These are phyloP conservation scores for Glycine tomentella DNA, from an alignment of 306 rosid genomes.

Conservation along the genomic window DNA sequence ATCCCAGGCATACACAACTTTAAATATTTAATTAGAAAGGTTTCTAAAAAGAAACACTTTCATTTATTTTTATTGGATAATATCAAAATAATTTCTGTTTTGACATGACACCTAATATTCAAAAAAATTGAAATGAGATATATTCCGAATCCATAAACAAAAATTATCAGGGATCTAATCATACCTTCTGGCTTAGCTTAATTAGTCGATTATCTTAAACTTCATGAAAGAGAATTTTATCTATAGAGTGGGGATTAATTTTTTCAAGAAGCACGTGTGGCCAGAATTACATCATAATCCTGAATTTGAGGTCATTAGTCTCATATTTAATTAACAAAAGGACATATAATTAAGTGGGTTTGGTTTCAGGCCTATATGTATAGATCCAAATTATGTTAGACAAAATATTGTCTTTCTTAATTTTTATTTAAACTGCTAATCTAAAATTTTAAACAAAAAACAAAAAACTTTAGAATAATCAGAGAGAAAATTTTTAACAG, in stretches of 20 bases:
- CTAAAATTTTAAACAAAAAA: not conserved
- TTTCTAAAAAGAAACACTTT: slow-evolving; percentile 3
- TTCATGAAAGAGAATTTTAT: not conserved
- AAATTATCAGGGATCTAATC: not conserved
- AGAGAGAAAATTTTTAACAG: not conserved
- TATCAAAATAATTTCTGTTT: not conserved
- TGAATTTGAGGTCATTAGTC: not conserved
- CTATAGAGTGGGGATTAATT: not conserved
- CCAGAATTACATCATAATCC: slow-evolving; percentile 4
- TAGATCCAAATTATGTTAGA: not conserved
- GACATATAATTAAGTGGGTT: too few relatives aligned
- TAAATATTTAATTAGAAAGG: not conserved
- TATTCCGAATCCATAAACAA: not conserved
- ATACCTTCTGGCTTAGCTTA: not conserved
- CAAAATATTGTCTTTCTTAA: not conserved
- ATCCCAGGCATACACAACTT: slow-evolving; percentile 8
- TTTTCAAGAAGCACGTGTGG: not conserved
- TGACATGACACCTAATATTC: slow-evolving; percentile 2
- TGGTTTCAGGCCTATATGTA: not conserved
- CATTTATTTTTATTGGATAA: not conserved
- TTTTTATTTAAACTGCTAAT: not conserved
- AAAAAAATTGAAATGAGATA: slow-evolving; percentile 7
- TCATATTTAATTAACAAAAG: too few relatives aligned
- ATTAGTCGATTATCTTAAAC: not conserved
- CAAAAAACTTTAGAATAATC: not conserved